A percentile compares a stretch with the other conserved stretches of the same genome.
Evolutionary conservation across 169 alveolate species (phyloP).

Genomic region (Plasmodium relictum): DNA sequence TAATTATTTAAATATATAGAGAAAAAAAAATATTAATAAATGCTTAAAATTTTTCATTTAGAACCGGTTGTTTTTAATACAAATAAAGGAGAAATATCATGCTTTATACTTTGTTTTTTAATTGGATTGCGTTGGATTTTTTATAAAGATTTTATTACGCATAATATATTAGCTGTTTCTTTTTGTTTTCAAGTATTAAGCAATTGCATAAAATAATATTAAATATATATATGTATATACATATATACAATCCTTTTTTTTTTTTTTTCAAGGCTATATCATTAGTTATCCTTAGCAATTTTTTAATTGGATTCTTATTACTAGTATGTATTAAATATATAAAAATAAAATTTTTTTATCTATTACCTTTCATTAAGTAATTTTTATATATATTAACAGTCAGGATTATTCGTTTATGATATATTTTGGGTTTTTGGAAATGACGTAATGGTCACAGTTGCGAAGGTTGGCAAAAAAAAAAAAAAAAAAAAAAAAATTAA

Average conservation of each 20-base stretch:
- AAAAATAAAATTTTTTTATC: not conserved
- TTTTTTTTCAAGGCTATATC: constrained; percentile 52
- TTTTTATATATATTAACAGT: constrained; percentile 12
- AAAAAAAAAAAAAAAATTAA: too few species aligned
- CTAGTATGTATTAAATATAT: constrained; percentile 17
- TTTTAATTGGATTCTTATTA: constrained; percentile 66
- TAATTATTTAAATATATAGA: constrained; percentile 1
- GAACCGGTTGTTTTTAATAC: constrained; percentile 71
- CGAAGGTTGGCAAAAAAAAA: constrained; percentile 79
- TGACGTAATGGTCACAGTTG: constrained; percentile 96
- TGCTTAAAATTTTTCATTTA: constrained; percentile 8
- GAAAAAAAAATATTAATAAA: not conserved
- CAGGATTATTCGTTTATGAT: constrained; percentile 94
- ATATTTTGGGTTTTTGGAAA: constrained; percentile 97
- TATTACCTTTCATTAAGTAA: not conserved
- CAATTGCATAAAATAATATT: not conserved
- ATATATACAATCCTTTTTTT: not conserved
- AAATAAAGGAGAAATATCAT: constrained; percentile 71
- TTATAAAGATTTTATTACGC: constrained; percentile 69
- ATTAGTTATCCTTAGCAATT: constrained; percentile 67
- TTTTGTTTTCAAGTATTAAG: constrained; percentile 72
- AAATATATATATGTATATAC: constrained; percentile 5
- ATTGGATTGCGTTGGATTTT: constrained; percentile 70
- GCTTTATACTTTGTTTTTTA: constrained; percentile 39
- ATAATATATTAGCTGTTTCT: constrained; percentile 72